phyloP scores from a whole-genome alignment of 352 stramenopile genomes.

The Thalassiosira hispida region DNA sequence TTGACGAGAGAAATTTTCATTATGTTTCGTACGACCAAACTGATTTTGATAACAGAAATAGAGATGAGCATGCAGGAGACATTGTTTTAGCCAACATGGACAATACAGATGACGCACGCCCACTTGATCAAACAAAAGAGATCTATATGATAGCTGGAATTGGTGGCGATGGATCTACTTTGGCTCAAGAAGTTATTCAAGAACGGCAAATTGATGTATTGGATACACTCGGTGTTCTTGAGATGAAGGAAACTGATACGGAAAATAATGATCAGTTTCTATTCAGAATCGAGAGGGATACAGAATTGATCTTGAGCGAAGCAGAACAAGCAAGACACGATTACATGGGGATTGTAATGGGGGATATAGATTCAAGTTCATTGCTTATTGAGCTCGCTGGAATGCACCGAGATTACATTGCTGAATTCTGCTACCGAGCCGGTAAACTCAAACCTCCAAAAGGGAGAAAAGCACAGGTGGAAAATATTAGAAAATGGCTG shows the following conservation, averaged over 20 bases:
- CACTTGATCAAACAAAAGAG: too few species aligned
- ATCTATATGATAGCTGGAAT: too few species aligned
- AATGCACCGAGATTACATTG: background rate
- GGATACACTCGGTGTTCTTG: background rate
- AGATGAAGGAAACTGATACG: background rate
- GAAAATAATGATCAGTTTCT: conserved; percentile 5
- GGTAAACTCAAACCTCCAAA: background rate
- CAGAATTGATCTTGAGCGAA: background rate
- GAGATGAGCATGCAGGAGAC: too few species aligned
- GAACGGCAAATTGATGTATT: background rate
- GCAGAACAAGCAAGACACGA: background rate
- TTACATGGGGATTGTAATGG: background rate
- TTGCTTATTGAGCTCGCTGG: background rate
- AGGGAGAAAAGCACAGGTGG: too few species aligned
- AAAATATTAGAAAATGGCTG: background rate
- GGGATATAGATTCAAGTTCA: background rate
- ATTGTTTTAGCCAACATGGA: too few species aligned
- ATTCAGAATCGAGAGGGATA: background rate
- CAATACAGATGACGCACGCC: too few species aligned
- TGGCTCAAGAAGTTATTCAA: background rate
- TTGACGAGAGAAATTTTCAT: conserved; percentile 2
- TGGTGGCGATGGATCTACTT: background rate
- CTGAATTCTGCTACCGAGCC: background rate
- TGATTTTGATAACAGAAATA: too few species aligned
- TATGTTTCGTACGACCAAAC: background rate